Evolutionary conservation across 1,284 basidiomycete species (phyloP).

Genomic region (Austroboletus novae-zelandiae): DNA sequence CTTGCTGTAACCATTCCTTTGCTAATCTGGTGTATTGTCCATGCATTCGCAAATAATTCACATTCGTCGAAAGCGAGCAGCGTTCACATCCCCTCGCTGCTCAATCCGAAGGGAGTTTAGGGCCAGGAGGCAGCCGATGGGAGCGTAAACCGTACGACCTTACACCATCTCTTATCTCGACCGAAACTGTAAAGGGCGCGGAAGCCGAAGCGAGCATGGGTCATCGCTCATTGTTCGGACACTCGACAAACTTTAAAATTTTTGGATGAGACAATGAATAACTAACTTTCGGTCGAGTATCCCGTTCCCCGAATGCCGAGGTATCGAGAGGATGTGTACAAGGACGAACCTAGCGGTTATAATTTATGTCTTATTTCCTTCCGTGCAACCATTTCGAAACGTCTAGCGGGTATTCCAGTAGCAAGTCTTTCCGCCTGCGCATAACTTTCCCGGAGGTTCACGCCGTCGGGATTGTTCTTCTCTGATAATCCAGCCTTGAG

Average conservation of each 20-base stretch:
- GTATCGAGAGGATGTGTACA: not conserved
- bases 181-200: not conserved
- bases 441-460: conserved; percentile 67
- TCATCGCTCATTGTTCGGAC: not conserved
- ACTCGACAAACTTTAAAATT: not conserved
- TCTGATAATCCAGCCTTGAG: conserved; percentile 57
- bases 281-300: no score
- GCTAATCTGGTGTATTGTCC: no score
- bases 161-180: not conserved
- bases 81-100: no score
- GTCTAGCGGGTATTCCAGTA: conserved; percentile 52
- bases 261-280: not conserved
- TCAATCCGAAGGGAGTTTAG: no score
- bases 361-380: conserved; percentile 68
- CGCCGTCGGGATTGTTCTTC: conserved; percentile 62
- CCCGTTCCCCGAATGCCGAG: not conserved
- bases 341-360: conserved; percentile 21
- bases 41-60: no score
- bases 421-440: conserved; percentile 62
- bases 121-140: no score
- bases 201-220: not conserved
- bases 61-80: no score
- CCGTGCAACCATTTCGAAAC: conserved; percentile 56
- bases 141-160: no score
- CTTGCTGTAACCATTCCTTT: no score